These are phyloP conservation scores for Hypoxylon sp. DNA, from an alignment of 2,329 filamentous ascomycete species.

Conservation along the genomic window DNA sequence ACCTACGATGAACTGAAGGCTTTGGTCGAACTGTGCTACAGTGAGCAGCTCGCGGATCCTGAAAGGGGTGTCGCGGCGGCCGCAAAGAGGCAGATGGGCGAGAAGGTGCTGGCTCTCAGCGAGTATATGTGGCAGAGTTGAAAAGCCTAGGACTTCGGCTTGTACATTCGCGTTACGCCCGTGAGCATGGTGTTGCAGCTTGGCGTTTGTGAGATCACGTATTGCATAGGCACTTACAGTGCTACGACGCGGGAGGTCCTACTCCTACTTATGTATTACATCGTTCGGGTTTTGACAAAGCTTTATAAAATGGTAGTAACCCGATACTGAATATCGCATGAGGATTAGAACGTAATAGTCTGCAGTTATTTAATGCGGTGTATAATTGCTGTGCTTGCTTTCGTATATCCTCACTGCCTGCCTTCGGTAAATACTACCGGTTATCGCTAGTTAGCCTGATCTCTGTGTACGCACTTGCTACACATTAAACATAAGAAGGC, in stretches of 20 bases:
- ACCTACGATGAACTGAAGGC: constrained; percentile 73
- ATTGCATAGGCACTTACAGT: background rate
- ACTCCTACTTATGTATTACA: constrained; percentile 5
- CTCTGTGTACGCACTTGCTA: too few species aligned
- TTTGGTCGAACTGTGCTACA: constrained; percentile 72
- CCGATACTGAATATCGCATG: too few species aligned
- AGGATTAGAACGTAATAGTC: too few species aligned
- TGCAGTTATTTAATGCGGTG: too few species aligned
- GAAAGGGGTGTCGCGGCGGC: constrained; percentile 73
- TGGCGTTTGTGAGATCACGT: constrained; percentile 7
- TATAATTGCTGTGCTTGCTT: too few species aligned
- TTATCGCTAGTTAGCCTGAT: too few species aligned
- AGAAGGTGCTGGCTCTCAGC: constrained; percentile 73
- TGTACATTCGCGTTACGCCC: constrained; percentile 10
- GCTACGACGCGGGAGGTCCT: background rate
- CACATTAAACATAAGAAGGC: too few species aligned
- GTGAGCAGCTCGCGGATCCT: constrained; percentile 70
- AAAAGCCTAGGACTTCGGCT: too few species aligned
- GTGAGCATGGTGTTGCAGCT: background rate
- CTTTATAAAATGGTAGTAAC: too few species aligned
- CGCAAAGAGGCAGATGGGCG: constrained; percentile 74
- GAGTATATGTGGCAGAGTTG: constrained; percentile 75
- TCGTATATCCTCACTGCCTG: too few species aligned
- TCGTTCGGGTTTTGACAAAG: too few species aligned
- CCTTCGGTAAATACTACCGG: too few species aligned